phyloP scores from a whole-genome alignment of 305 asterid species.

The Fraxinus velutina region DNA sequence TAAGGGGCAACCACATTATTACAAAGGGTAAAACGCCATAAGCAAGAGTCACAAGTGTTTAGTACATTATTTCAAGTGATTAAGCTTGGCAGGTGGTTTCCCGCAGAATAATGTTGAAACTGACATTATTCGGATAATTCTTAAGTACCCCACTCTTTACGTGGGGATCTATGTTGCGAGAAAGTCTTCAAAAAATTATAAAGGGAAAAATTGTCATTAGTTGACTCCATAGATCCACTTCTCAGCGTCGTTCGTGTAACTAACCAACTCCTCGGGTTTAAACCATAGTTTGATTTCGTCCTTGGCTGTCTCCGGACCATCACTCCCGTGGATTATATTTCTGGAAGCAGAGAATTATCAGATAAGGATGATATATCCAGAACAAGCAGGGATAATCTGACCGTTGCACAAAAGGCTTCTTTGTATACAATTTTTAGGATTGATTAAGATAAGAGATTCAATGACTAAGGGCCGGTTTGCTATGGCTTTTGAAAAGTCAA shows the following conservation, averaged over 20 bases:
- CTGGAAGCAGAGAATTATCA: conserved; percentile 36
- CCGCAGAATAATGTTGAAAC: conserved; percentile 26
- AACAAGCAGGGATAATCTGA: not conserved
- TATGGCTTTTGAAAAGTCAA: too few species aligned
- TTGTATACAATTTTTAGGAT: not conserved
- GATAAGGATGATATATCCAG: not conserved
- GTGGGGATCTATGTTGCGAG: conserved; percentile 6
- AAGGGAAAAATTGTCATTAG: conserved; percentile 26
- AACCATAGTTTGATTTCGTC: conserved; percentile 91
- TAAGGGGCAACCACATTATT: not conserved
- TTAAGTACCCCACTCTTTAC: conserved; percentile 19
- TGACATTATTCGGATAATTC: conserved; percentile 35
- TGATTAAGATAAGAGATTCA: not conserved
- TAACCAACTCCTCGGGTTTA: conserved; percentile 82
- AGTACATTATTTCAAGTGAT: conserved; percentile 38
- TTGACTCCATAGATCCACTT: conserved; percentile 80
- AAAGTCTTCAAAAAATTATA: not conserved
- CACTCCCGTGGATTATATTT: conserved; percentile 91
- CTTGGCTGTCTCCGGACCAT: conserved; percentile 93
- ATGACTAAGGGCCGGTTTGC: not conserved
- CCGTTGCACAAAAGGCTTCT: not conserved
- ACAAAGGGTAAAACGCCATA: not conserved
- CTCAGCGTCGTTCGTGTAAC: conserved; percentile 68
- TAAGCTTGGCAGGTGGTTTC: conserved; percentile 19
- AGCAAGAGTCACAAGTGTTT: not conserved